A percentile compares a stretch with the other conserved stretches of the same genome.
phyloP scores from a whole-genome alignment of 2,329 filamentous ascomycete species.

The Phaeoacremonium minimum region DNA sequence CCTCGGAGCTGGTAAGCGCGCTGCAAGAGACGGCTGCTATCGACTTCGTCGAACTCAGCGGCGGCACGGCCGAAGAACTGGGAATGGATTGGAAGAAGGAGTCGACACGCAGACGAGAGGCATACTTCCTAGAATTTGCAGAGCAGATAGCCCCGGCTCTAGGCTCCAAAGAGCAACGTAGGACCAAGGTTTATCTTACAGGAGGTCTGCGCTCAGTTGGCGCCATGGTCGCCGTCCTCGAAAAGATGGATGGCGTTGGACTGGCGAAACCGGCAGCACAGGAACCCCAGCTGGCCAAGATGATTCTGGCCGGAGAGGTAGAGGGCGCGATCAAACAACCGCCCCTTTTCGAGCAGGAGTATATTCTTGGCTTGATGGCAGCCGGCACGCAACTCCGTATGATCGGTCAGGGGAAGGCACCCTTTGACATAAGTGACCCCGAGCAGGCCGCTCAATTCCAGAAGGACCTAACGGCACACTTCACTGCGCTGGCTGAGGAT shows the following conservation, averaged over 20 bases:
- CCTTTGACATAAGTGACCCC: slow-evolving; percentile 4
- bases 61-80: slow-evolving; percentile 54
- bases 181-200: slow-evolving; percentile 55
- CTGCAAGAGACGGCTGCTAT: slow-evolving; percentile 45
- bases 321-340: slow-evolving; percentile 3
- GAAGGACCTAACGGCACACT: slow-evolving; percentile 1
- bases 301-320: slow-evolving; percentile 19
- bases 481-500: neutral
- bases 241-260: slow-evolving; percentile 56
- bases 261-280: slow-evolving; percentile 35
- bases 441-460: neutral
- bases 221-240: slow-evolving; percentile 54
- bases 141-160: slow-evolving; percentile 40
- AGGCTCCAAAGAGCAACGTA: slow-evolving; percentile 24
- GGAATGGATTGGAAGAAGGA: slow-evolving; percentile 49
- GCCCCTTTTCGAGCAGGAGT: neutral
- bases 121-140: slow-evolving; percentile 59
- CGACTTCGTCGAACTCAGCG: slow-evolving; percentile 56
- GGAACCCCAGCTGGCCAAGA: slow-evolving; percentile 24
- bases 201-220: slow-evolving; percentile 50
- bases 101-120: slow-evolving; percentile 49
- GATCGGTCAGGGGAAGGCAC: slow-evolving; percentile 2
- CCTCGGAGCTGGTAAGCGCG: slow-evolving; percentile 36
- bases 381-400: slow-evolving; percentile 1
- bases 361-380: neutral